Percentiles rank a stretch among this genome's conserved stretches.
phyloP scores from a whole-genome alignment of 371 early-diverging fungal species.

The Apophysomyces ossiformis region DNA sequence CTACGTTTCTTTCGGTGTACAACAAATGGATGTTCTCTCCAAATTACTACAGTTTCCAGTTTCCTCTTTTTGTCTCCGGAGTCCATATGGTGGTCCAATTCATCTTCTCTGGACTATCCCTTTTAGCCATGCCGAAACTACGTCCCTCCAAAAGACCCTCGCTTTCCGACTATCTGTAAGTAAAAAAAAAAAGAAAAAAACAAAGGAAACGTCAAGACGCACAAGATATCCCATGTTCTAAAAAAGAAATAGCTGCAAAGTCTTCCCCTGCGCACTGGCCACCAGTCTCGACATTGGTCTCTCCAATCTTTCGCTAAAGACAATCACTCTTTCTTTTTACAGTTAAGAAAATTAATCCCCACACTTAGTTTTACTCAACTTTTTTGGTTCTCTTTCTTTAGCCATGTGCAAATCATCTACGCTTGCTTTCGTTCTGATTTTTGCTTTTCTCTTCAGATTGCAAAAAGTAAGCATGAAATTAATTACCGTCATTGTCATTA shows the following conservation, averaged over 20 bases:
- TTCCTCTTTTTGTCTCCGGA: conserved; percentile 81
- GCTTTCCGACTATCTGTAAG: conserved; percentile 62
- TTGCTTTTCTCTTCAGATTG: conserved; percentile 86
- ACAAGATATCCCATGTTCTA: not conserved
- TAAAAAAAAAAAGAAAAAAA: not conserved
- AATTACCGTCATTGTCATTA: conserved; percentile 74
- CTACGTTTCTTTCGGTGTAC: conserved; percentile 78
- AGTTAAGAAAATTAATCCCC: conserved; percentile 67
- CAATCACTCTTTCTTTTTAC: conserved; percentile 89
- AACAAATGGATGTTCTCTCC: conserved; percentile 90
- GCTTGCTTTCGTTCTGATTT: conserved; percentile 86
- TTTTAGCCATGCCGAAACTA: conserved; percentile 58
- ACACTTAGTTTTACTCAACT: not conserved
- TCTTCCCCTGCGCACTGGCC: conserved; percentile 86
- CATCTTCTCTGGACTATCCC: conserved; percentile 55
- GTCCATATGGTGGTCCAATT: conserved; percentile 79
- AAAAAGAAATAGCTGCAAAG: conserved; percentile 34
- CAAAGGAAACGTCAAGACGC: not conserved
- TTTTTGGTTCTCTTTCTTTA: conserved; percentile 21
- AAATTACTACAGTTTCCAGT: conserved; percentile 74
- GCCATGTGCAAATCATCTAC: conserved; percentile 93
- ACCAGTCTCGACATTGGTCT: conserved; percentile 91
- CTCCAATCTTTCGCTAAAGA: conserved; percentile 82
- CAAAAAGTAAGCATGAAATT: conserved; percentile 76
- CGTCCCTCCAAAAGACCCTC: conserved; percentile 60